A percentile compares a stretch with the other conserved stretches of the same genome.
phyloP scores from a whole-genome alignment of 1,284 basidiomycete species.

The Ganoderma multipileum region DNA sequence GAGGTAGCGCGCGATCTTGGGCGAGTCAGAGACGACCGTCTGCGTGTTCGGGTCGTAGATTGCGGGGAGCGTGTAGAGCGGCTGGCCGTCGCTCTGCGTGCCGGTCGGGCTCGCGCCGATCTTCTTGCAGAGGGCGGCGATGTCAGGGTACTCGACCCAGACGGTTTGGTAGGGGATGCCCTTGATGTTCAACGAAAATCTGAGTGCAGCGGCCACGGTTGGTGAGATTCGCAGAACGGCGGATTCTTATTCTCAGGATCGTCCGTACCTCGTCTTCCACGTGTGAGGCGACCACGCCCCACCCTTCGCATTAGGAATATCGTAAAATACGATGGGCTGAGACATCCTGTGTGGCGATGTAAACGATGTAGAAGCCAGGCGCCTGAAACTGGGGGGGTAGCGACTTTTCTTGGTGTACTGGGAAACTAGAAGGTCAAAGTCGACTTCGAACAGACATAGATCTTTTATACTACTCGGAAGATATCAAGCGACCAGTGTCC shows the following conservation, averaged over 20 bases:
- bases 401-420: not conserved
- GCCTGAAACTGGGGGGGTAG: not conserved
- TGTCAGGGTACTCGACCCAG: constrained; percentile 42
- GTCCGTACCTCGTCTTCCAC: constrained; percentile 34
- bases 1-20: constrained; percentile 42
- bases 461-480: not conserved
- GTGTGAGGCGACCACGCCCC: constrained; percentile 28
- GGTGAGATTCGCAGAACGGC: not conserved
- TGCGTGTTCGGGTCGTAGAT: constrained; percentile 34
- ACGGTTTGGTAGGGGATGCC: constrained; percentile 34
- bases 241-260: not conserved
- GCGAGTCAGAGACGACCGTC: constrained; percentile 40
- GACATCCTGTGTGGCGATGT: constrained; percentile 3
- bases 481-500: too few relatives aligned
- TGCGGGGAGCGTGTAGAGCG: constrained; percentile 29
- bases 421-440: not conserved
- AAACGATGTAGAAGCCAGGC: not conserved
- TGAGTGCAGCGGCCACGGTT: constrained; percentile 11
- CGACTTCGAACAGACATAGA: not conserved
- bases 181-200: constrained; percentile 43
- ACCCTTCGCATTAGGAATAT: constrained; percentile 9
- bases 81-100: constrained; percentile 36
- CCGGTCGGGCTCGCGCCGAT: constrained; percentile 38
- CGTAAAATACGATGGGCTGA: constrained; percentile 22
- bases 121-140: constrained; percentile 37